Base-by-base conservation (phyloP, 768 basidiomycete genomes). In the Amyloporia xantha region DNA sequence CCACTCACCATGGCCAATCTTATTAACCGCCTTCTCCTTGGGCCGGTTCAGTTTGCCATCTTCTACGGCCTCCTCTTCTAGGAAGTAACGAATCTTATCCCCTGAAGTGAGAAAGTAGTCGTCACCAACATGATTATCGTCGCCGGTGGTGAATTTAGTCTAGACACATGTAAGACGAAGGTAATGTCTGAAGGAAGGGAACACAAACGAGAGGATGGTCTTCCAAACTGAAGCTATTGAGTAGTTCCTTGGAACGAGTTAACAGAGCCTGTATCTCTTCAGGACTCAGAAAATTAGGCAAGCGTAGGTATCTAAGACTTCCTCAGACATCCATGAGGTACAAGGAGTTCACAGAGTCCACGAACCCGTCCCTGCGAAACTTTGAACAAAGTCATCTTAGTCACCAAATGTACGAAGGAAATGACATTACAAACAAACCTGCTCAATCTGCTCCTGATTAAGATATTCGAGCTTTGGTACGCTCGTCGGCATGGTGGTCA, bases 11-110 rank as follows among this genome's bases (percentile, higher is more conserved):
- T 92, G 90, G 1, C 91, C 87, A 52, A 94, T 92, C 77, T 99
- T 99, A 68, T 99, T 99, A 23, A 98, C 87, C 1, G 91, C 81
- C 58, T 77, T 80, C 40, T 81, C 71, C 63, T 89, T 89, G 48
- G 79, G 77, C 49, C 79, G 71, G 1, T 74, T 76, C 63, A 99
- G 75, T 57, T 81, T 82, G 2, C 91, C 86, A 26, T 78, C 64
- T 52, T 82, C 77, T 5, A 96, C 71, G 0, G 94, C 91, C 43
- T 86, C 91, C 56, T 90, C 84, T 62, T 98, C 96, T 38, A 99
- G 72, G 66, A 99, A 98, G 66, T 84, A 98, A 5, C 88, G 82
- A 51, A 98, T 90, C 74, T 96, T 96, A 66, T 97, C 91, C 2
- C 91, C 91, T 1, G 91, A 93, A 25, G 71, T 77, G 41, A 99